A percentile compares a stretch with the other conserved stretches of the same genome.
These are phyloP conservation scores for Naumovozyma baii DNA, from an alignment of 805 yeast species.

Conservation along the genomic window DNA sequence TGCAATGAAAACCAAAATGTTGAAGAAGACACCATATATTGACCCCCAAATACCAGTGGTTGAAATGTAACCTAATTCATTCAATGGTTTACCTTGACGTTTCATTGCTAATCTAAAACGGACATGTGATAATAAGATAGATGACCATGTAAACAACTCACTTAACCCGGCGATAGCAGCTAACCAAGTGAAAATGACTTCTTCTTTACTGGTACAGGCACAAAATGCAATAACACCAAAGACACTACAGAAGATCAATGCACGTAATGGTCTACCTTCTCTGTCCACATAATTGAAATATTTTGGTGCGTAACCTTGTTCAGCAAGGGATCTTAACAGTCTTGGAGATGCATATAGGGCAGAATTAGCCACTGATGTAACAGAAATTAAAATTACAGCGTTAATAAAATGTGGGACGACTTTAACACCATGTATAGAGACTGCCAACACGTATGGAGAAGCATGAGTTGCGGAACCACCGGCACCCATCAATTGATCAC, in stretches of 20 bases:
- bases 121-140: conserved; percentile 43
- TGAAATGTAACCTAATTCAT: conserved; percentile 44
- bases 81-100: conserved; percentile 37
- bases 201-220: conserved; percentile 44
- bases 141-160: conserved; percentile 50
- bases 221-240: conserved; percentile 53
- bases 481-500: conserved; percentile 40
- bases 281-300: conserved; percentile 44
- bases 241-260: conserved; percentile 40
- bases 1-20: conserved; percentile 41
- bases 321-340: conserved; percentile 56
- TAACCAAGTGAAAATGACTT: conserved; percentile 50
- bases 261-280: conserved; percentile 49
- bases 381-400: conserved; percentile 63
- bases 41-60: conserved; percentile 44
- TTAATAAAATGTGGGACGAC: conserved; percentile 67
- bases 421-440: conserved; percentile 48
- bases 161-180: conserved; percentile 48
- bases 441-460: conserved; percentile 71
- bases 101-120: conserved; percentile 47
- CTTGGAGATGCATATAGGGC: conserved; percentile 68
- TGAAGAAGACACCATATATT: conserved; percentile 39
- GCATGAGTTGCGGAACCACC: conserved; percentile 45
- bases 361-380: conserved; percentile 68
- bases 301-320: conserved; percentile 60